These are phyloP conservation scores for Byssochlamys sp. DNA, from an alignment of 2,329 filamentous ascomycete species.

Conservation along the genomic window DNA sequence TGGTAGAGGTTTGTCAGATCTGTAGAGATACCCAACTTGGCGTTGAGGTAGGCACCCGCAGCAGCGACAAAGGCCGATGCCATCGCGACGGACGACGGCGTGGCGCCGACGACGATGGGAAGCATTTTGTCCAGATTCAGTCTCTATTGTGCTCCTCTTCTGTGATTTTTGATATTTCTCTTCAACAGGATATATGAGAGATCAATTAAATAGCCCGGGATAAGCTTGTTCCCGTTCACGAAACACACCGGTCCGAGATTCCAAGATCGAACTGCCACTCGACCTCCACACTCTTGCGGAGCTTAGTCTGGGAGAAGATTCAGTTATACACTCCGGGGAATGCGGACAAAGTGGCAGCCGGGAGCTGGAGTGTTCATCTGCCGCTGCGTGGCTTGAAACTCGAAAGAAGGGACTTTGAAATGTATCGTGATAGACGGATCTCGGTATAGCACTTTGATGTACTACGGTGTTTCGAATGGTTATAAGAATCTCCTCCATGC, in stretches of 20 bases:
- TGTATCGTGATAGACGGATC: not conserved
- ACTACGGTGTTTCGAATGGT: not conserved
- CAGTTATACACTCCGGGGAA: not conserved
- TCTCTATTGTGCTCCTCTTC: not conserved
- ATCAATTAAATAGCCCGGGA: not conserved
- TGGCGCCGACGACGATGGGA: not conserved
- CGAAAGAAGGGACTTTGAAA: not conserved
- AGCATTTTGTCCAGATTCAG: not conserved
- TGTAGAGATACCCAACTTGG: conserved; percentile 31
- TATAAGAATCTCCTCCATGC: not conserved
- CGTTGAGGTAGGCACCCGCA: conserved; percentile 35
- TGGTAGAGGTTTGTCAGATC: conserved; percentile 29
- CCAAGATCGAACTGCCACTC: not conserved
- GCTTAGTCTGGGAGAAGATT: not conserved
- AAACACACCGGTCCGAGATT: not conserved
- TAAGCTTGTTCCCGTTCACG: not conserved
- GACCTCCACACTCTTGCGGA: not conserved
- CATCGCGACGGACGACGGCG: conserved; percentile 18
- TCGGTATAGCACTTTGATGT: not conserved
- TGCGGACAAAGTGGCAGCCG: not conserved
- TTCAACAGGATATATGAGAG: not conserved
- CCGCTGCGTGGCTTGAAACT: not conserved
- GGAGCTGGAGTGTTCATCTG: not conserved
- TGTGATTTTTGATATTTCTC: not conserved
- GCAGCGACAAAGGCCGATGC: conserved; percentile 27